phyloP scores from a whole-genome alignment of 192 early-diverging fungal genomes.

The Coemansia umbellata region DNA sequence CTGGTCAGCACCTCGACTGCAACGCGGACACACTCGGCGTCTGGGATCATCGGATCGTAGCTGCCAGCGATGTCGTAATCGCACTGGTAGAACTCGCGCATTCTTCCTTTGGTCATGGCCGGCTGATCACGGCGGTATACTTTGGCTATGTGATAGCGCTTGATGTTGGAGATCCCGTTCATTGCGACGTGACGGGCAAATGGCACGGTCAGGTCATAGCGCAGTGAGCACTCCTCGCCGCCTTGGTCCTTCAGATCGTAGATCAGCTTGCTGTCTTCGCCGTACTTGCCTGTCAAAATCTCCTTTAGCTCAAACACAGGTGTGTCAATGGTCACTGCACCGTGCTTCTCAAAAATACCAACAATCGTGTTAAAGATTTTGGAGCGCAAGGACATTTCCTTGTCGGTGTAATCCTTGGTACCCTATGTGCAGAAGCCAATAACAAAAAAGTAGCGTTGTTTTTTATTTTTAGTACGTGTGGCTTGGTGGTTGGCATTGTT shows the following conservation, averaged over 20 bases:
- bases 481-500: background rate
- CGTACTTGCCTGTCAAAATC: constrained; percentile 94
- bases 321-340: constrained; percentile 97
- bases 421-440: constrained; percentile 56
- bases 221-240: constrained; percentile 90
- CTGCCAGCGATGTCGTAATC: constrained; percentile 97
- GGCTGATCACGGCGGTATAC: constrained; percentile 98
- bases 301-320: constrained; percentile 98
- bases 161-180: constrained; percentile 83
- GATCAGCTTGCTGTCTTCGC: constrained; percentile 98
- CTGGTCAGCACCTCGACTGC: constrained; percentile 74
- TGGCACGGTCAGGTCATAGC: constrained; percentile 97
- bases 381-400: constrained; percentile 97
- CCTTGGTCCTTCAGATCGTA: constrained; percentile 98
- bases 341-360: constrained; percentile 90
- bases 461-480: background rate
- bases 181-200: constrained; percentile 95
- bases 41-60: constrained; percentile 96
- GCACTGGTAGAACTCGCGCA: constrained; percentile 99
- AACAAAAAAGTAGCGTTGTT: constrained; percentile 2
- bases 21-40: constrained; percentile 83
- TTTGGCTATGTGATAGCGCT: constrained; percentile 97
- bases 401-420: constrained; percentile 90
- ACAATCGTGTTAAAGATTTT: constrained; percentile 86
- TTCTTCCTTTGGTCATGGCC: constrained; percentile 96